These are phyloP conservation scores for Thraustochytrium striatum DNA, from an alignment of 352 stramenopile species.

Conservation along the genomic window DNA sequence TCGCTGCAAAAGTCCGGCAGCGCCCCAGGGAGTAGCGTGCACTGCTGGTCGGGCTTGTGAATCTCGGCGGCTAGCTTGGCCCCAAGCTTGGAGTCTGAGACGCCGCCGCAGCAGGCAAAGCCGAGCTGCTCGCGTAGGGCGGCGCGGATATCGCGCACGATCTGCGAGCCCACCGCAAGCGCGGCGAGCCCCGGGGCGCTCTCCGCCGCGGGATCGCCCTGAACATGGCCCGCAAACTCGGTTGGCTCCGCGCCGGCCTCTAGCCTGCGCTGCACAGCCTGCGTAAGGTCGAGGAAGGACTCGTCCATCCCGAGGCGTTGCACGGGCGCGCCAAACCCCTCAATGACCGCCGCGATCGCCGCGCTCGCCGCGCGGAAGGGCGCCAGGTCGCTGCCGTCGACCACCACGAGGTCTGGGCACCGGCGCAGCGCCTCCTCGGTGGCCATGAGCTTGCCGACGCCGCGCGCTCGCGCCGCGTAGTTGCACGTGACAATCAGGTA, in stretches of 20 bases:
- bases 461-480: constrained; percentile 52
- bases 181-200: background rate
- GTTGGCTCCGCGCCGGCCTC: background rate
- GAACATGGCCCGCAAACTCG: background rate
- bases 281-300: constrained; percentile 53
- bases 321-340: background rate
- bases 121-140: constrained; percentile 42
- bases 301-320: constrained; percentile 56
- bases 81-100: constrained; percentile 50
- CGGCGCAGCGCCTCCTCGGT: constrained; percentile 47
- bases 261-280: constrained; percentile 22
- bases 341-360: constrained; percentile 9
- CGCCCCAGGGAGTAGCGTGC: constrained; percentile 44
- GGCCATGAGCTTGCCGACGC: constrained; percentile 55
- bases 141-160: constrained; percentile 28
- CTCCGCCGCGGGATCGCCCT: background rate
- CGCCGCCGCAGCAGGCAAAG: constrained; percentile 52
- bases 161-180: background rate
- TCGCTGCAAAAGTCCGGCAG: background rate
- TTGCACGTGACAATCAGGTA: constrained; percentile 59
- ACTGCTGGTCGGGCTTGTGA: constrained; percentile 55
- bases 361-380: constrained; percentile 49
- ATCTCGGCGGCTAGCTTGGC: constrained; percentile 56
- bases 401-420: constrained; percentile 54
- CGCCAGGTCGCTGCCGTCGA: constrained; percentile 55